Percentiles rank a stretch among this genome's conserved stretches.
These are phyloP conservation scores for Acrasis kona DNA, from an alignment of 78 protist species.

Conservation along the genomic window DNA sequence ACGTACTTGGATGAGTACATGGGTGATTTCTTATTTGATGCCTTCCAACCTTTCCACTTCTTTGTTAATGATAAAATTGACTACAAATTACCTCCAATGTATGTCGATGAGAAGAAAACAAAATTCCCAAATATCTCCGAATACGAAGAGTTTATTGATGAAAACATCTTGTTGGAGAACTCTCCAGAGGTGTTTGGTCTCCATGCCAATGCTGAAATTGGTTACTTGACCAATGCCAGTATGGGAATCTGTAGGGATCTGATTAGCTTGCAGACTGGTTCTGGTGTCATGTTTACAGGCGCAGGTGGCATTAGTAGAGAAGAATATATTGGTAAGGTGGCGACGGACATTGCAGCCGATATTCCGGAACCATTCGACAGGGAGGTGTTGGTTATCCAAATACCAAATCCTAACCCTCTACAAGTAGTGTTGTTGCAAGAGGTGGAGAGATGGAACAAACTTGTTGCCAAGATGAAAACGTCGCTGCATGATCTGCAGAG, in stretches of 20 bases:
- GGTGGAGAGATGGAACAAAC: conserved; percentile 75
- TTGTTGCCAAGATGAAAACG: conserved; percentile 32
- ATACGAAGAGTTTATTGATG: conserved; percentile 1
- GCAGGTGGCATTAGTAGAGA: conserved; percentile 50
- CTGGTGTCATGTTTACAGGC: neutral
- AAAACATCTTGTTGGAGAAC: conserved; percentile 47
- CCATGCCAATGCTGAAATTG: conserved; percentile 85
- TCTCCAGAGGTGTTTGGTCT: conserved; percentile 86
- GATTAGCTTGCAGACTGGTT: conserved; percentile 57
- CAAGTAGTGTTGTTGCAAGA: conserved; percentile 81
- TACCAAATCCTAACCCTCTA: conserved; percentile 19
- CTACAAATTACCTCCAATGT: neutral
- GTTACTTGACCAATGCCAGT: conserved; percentile 47
- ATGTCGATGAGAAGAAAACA: no score
- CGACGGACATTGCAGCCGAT: conserved; percentile 20
- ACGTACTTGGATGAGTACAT: conserved; percentile 88
- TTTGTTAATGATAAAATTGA: conserved; percentile 23
- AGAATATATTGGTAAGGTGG: conserved; percentile 2
- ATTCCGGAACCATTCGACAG: conserved; percentile 49
- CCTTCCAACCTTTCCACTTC: conserved; percentile 81
- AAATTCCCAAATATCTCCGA: neutral
- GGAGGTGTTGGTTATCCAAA: neutral
- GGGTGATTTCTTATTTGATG: conserved; percentile 89
- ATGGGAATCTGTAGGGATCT: conserved; percentile 45
- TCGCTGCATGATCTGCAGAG: conserved; percentile 45